These are phyloP conservation scores for Puya raimondii DNA, from an alignment of 176 grass and related monocot genomes.

Conservation along the genomic window DNA sequence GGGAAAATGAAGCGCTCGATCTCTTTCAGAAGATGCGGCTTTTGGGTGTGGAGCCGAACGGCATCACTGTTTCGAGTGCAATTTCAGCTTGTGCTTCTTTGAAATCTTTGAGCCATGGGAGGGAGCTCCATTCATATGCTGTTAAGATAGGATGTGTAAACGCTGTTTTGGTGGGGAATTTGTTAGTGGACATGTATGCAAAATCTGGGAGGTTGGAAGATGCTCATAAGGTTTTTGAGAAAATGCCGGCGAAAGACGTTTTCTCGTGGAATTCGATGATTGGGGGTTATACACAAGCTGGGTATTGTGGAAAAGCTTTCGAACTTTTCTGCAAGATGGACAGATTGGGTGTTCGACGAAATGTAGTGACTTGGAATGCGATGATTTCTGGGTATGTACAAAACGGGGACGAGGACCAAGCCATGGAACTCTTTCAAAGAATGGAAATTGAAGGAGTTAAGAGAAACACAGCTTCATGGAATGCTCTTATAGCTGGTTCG, in stretches of 20 bases:
- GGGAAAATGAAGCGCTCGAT: slow-evolving; percentile 35
- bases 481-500: slow-evolving; percentile 67
- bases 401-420: slow-evolving; percentile 65
- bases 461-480: slow-evolving; percentile 72
- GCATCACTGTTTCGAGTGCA: slow-evolving; percentile 44
- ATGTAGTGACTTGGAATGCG: slow-evolving; percentile 65
- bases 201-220: slow-evolving; percentile 50
- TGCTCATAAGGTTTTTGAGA: slow-evolving; percentile 43
- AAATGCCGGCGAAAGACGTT: slow-evolving; percentile 54
- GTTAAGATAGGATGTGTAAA: slow-evolving; percentile 42
- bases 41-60: slow-evolving; percentile 48
- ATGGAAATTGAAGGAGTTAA: slow-evolving; percentile 53
- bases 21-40: slow-evolving; percentile 49
- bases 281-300: slow-evolving; percentile 49
- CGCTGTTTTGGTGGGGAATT: slow-evolving; percentile 48
- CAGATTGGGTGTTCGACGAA: slow-evolving; percentile 35
- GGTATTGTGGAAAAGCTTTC: slow-evolving; percentile 64
- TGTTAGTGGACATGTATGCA: slow-evolving; percentile 63
- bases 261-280: slow-evolving; percentile 87
- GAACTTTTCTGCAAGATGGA: slow-evolving; percentile 69
- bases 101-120: slow-evolving; percentile 37
- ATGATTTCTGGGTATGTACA: slow-evolving; percentile 73
- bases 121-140: slow-evolving; percentile 51
- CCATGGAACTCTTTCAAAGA: slow-evolving; percentile 59
- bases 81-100: slow-evolving; percentile 61